Conservation (phyloP, 345 rosid genomes). For the Eucalyptus rudis region DNA sequence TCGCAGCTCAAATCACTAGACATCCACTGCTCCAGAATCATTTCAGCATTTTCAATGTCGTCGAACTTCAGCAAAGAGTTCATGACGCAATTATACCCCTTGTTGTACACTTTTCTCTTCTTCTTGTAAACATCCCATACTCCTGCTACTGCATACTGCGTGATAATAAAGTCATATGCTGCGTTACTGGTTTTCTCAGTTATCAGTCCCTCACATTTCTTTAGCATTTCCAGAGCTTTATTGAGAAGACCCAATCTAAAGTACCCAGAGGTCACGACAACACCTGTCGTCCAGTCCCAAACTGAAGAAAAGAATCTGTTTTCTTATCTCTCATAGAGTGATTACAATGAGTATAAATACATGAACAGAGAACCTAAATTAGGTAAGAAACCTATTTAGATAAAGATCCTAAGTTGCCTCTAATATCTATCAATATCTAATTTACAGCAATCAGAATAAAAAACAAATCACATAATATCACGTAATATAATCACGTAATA, state of each 20-base stretch:
- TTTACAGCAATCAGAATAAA: too few species aligned
- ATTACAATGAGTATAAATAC: too few species aligned
- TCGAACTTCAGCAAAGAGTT: constrained; percentile 16
- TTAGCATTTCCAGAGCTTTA: constrained; percentile 13
- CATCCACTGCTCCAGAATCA: constrained; percentile 26
- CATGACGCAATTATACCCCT: constrained; percentile 3
- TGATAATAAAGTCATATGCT: constrained; percentile 6
- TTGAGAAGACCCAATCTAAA: constrained; percentile 1
- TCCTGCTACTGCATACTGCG: constrained; percentile 14
- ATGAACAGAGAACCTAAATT: too few species aligned
- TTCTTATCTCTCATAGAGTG: too few species aligned
- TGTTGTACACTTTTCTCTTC: neutral
- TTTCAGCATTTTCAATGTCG: constrained; percentile 26
- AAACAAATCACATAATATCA: too few species aligned
- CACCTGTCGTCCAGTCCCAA: constrained; percentile 1
- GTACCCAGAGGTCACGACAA: constrained; percentile 2
- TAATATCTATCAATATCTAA: too few species aligned
- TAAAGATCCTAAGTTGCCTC: too few species aligned
- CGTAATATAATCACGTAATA: too few species aligned
- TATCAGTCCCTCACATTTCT: constrained; percentile 13
- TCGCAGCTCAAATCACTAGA: neutral
- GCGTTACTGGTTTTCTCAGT: neutral
- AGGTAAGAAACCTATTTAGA: too few species aligned
- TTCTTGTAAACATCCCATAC: constrained; percentile 22
- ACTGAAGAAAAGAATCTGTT: rapidly evolving